A percentile compares a stretch with the other conserved stretches of the same genome.
phyloP scores from a whole-genome alignment of 208 protist species.

The Trypanosoma scelopori region DNA sequence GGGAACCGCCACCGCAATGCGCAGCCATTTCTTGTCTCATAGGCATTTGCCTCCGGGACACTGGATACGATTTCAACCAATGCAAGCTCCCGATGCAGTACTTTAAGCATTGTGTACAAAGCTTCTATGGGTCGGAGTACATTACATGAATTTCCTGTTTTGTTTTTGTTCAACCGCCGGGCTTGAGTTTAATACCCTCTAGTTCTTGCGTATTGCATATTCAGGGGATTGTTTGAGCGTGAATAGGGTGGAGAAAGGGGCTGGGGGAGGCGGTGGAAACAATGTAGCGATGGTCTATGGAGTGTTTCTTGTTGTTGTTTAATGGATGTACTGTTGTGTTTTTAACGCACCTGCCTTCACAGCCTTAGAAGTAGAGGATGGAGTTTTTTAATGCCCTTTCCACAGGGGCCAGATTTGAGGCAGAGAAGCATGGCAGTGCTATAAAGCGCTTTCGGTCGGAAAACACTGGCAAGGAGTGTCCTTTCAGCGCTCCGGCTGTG shows the following conservation, averaged over 20 bases:
- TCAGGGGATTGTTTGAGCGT: too few species aligned
- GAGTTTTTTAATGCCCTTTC: conserved; percentile 64
- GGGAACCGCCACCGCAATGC: conserved; percentile 75
- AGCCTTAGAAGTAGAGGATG: conserved; percentile 34
- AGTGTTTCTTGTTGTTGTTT: conserved; percentile 20
- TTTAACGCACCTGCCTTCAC: background rate
- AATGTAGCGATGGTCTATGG: background rate
- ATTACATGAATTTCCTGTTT: conserved; percentile 28
- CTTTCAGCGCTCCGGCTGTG: background rate
- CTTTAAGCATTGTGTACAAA: conserved; percentile 84
- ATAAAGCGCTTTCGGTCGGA: conserved; percentile 61
- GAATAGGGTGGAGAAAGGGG: background rate
- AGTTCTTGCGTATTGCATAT: background rate
- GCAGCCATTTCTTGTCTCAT: conserved; percentile 76
- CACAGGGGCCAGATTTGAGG: conserved; percentile 60
- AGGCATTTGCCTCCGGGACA: conserved; percentile 66
- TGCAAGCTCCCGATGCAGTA: conserved; percentile 68
- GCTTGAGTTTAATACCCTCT: background rate
- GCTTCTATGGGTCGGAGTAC: conserved; percentile 74
- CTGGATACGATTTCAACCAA: conserved; percentile 69
- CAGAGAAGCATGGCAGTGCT: conserved; percentile 43
- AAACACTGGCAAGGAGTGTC: conserved; percentile 15
- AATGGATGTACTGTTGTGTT: background rate
- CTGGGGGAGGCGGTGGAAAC: background rate
- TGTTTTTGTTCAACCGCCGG: conserved; percentile 11